Conservation (phyloP, 1,139 yeast genomes). For the Suhomyces bolitotheri region DNA sequence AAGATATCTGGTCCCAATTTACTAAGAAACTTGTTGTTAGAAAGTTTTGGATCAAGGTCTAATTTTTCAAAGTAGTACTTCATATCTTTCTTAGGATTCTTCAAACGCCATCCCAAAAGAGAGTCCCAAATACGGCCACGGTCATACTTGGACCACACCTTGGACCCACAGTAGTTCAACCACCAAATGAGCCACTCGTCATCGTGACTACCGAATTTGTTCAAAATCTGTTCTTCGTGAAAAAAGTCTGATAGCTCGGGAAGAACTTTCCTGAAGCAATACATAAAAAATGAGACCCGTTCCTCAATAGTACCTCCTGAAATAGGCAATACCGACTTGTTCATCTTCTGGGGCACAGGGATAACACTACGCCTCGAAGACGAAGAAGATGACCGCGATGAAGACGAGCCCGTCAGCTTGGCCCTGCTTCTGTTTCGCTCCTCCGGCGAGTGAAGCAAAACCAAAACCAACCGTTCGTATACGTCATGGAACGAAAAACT, state of each 20-base stretch:
- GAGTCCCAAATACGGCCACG: constrained; percentile 90
- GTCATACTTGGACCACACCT: constrained; percentile 79
- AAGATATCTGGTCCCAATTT: constrained; percentile 49
- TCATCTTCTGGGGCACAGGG: constrained; percentile 21
- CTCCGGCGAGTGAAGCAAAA: constrained; percentile 72
- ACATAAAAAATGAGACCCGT: constrained; percentile 70
- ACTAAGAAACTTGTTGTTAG: constrained; percentile 20
- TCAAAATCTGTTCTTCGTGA: constrained; percentile 76
- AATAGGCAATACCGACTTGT: constrained; percentile 46
- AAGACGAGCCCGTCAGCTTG: constrained; percentile 1
- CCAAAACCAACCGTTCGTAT: constrained; percentile 74
- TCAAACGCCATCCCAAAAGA: constrained; percentile 74
- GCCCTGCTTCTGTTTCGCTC: constrained; percentile 15
- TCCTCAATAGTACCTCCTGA: constrained; percentile 71
- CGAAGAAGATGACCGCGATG: constrained; percentile 9
- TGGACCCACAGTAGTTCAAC: constrained; percentile 90
- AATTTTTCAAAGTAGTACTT: constrained; percentile 38
- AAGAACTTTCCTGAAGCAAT: constrained; percentile 58
- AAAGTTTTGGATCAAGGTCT: constrained; percentile 21
- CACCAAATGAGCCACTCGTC: constrained; percentile 96
- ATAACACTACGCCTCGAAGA: constrained; percentile 4
- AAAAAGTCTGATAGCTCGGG: constrained; percentile 80
- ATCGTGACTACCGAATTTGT: constrained; percentile 61
- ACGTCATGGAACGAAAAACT: constrained; percentile 62
- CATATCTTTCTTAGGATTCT: constrained; percentile 34